Conservation (phyloP, 73 alveolate genomes). For the Paramecium biaurelia region DNA sequence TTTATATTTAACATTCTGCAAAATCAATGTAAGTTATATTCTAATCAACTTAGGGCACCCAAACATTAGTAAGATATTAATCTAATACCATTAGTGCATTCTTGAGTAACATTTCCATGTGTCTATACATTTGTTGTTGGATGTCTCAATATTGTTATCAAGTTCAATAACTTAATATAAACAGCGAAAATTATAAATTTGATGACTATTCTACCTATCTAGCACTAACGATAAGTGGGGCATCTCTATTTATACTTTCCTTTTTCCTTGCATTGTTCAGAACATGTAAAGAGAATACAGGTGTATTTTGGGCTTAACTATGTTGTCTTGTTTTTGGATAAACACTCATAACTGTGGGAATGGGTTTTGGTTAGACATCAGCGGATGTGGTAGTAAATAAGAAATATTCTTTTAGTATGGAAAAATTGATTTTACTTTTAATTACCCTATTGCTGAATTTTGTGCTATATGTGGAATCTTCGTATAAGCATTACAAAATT, state of each 20-base stretch:
- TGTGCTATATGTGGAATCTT: neutral
- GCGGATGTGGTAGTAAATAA: neutral
- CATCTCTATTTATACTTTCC: neutral
- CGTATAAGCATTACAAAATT: neutral
- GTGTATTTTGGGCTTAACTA: neutral
- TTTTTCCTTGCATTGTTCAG: neutral
- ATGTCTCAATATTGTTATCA: neutral
- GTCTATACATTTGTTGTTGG: conserved; percentile 2
- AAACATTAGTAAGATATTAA: neutral
- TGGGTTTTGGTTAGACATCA: neutral
- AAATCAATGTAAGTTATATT: neutral
- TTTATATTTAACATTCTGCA: neutral
- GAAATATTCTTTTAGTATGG: neutral
- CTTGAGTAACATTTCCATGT: neutral
- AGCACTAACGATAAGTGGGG: neutral
- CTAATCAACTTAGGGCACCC: neutral
- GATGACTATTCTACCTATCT: neutral
- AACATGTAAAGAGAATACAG: neutral
- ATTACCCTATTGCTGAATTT: neutral
- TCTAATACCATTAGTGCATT: neutral
- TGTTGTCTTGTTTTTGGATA: neutral
- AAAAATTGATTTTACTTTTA: neutral
- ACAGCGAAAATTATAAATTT: neutral
- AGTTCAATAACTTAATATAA: neutral
- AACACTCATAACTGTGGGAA: neutral